These are phyloP conservation scores for Marasmius tenuissimus DNA, from an alignment of 1,284 basidiomycete genomes.

Conservation along the genomic window DNA sequence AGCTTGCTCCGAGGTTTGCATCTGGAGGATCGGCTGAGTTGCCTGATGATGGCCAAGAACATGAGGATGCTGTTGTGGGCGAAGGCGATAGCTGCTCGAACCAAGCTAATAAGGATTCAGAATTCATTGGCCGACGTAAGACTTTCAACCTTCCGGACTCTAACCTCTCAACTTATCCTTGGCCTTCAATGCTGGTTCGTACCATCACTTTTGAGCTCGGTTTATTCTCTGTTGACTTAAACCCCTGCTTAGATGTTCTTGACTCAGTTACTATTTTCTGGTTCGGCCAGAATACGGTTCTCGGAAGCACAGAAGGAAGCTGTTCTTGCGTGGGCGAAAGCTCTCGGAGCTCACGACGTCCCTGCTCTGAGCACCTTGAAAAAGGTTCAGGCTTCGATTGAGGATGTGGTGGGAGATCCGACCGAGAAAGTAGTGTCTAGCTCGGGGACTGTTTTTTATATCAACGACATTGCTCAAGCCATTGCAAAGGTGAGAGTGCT, in stretches of 20 bases:
- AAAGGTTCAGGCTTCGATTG: not conserved
- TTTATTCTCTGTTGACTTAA: not conserved
- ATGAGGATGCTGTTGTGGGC: not conserved
- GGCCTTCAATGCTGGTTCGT: not conserved
- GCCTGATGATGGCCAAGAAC: not conserved
- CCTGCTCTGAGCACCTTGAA: not conserved
- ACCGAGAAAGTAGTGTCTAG: not conserved
- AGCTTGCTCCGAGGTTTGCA: too few species aligned
- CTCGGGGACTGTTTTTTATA: not conserved
- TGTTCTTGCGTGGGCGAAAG: not conserved
- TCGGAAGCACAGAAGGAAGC: not conserved
- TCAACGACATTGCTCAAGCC: not conserved
- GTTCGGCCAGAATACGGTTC: not conserved
- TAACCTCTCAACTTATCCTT: not conserved
- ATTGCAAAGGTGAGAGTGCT: not conserved
- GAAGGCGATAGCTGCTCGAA: not conserved
- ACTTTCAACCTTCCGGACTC: not conserved
- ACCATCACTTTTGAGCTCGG: not conserved
- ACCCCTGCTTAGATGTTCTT: not conserved
- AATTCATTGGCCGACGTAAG: not conserved
- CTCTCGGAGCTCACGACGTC: not conserved
- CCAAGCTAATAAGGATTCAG: not conserved
- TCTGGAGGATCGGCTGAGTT: not conserved
- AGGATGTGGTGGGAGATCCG: not conserved
- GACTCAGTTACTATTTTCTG: not conserved